Evolutionary conservation across 2,329 filamentous ascomycete genomes (phyloP).

Genomic region (Cadophora sp.): DNA sequence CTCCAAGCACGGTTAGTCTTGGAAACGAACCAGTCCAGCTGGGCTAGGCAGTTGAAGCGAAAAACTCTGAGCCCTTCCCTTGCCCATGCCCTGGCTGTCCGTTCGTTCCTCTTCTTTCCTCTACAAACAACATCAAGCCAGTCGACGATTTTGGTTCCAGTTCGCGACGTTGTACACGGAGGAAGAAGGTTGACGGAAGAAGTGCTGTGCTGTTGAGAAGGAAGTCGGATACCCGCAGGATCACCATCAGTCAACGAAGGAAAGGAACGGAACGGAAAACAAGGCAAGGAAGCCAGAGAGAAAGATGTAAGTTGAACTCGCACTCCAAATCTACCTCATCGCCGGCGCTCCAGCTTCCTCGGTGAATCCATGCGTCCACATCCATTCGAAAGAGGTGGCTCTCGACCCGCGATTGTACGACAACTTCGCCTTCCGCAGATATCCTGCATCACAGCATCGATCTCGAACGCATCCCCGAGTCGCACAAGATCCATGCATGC

Average conservation of each 20-base stretch:
- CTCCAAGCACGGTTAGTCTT: conserved; percentile 9
- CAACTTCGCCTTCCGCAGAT: conserved; percentile 14
- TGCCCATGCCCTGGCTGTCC: background rate
- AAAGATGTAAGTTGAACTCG: conserved; percentile 16
- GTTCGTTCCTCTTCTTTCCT: conserved; percentile 10
- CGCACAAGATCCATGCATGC: conserved; percentile 43
- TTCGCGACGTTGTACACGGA: conserved; percentile 41
- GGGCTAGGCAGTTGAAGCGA: conserved; percentile 7
- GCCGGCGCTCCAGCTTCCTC: conserved; percentile 2
- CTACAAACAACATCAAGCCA: conserved; percentile 18
- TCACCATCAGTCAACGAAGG: conserved; percentile 2
- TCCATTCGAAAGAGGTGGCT: conserved; percentile 29
- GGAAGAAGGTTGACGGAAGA: conserved; percentile 43
- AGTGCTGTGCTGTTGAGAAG: conserved; percentile 24
- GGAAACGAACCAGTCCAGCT: background rate
- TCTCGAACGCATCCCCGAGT: conserved; percentile 30
- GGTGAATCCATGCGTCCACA: conserved; percentile 23
- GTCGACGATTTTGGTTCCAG: conserved; percentile 35
- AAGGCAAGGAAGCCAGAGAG: conserved; percentile 17
- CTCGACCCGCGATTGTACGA: conserved; percentile 30
- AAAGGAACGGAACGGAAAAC: background rate
- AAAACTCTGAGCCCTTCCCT: conserved; percentile 9
- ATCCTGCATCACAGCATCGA: conserved; percentile 20
- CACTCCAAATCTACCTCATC: conserved; percentile 5
- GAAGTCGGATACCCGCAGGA: conserved; percentile 31